Evolutionary conservation across 352 stramenopile species (phyloP).

Genomic region (Phytophthora vignae): DNA sequence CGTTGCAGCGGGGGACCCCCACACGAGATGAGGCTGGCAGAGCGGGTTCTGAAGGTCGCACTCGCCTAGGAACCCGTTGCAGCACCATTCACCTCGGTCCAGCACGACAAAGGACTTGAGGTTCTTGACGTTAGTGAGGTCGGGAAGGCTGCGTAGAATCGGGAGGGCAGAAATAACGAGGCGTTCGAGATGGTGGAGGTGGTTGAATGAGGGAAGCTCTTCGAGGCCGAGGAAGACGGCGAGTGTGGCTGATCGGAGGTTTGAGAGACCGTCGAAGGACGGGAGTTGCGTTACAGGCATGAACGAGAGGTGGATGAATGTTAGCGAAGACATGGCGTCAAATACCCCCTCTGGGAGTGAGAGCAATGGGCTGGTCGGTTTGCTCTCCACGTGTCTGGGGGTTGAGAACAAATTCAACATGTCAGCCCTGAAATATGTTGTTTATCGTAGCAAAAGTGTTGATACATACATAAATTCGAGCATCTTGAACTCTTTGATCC

Average conservation of each 20-base stretch:
- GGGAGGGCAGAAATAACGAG: background rate
- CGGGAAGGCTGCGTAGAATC: background rate
- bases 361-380: background rate
- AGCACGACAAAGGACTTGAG: background rate
- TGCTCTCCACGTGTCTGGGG: conserved; percentile 10
- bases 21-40: background rate
- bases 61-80: background rate
- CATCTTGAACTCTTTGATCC: conserved; percentile 33
- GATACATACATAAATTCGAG: conserved; percentile 40
- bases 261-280: conserved; percentile 26
- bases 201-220: background rate
- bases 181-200: background rate
- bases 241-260: conserved; percentile 13
- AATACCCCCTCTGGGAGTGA: conserved; percentile 12
- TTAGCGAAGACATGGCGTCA: conserved; percentile 28
- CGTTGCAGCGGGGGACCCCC: too few species aligned
- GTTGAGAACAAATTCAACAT: too few species aligned
- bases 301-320: conserved; percentile 37
- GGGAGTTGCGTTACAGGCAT: conserved; percentile 8
- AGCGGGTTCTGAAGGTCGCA: background rate
- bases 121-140: background rate
- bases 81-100: background rate
- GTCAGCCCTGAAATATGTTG: background rate
- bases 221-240: background rate
- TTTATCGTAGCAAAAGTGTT: too few species aligned